Evolutionary conservation across 306 rosid species (phyloP).

Genomic region (Acacia crassicarpa): DNA sequence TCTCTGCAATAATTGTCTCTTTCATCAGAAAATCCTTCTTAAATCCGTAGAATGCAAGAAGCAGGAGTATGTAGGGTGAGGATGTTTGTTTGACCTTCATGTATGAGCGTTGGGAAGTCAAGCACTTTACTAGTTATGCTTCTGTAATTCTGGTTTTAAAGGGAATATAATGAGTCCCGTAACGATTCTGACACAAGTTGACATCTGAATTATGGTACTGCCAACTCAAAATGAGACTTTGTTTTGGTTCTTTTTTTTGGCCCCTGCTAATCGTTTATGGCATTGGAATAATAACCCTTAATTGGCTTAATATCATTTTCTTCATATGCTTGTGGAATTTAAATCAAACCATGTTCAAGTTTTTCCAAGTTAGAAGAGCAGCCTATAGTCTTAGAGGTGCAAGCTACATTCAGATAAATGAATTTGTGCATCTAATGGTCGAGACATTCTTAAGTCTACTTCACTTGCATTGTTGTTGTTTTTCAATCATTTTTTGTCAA

Average conservation of each 20-base stretch:
- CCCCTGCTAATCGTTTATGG: neutral
- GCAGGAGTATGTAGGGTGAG: neutral
- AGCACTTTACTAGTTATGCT: neutral
- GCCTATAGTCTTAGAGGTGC: neutral
- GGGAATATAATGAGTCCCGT: neutral
- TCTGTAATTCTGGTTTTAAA: neutral
- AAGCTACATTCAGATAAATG: slow-evolving; percentile 4
- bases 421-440: neutral
- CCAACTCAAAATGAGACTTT: neutral
- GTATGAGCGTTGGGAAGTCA: neutral
- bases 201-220: neutral
- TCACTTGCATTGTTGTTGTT: slow-evolving; percentile 11
- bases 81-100: slow-evolving; percentile 9
- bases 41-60: neutral
- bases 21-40: neutral
- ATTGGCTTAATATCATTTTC: neutral
- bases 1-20: neutral
- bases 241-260: neutral
- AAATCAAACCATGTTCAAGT: neutral
- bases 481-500: slow-evolving; percentile 11
- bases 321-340: neutral
- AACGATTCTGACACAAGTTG: neutral
- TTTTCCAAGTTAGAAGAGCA: neutral
- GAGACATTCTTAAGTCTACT: slow-evolving; percentile 8
- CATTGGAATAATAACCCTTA: neutral